Percentiles rank a stretch among this genome's conserved stretches.
These are phyloP conservation scores for Bacidia gigantensis DNA, from an alignment of 495 filamentous ascomycete species.

Conservation along the genomic window DNA sequence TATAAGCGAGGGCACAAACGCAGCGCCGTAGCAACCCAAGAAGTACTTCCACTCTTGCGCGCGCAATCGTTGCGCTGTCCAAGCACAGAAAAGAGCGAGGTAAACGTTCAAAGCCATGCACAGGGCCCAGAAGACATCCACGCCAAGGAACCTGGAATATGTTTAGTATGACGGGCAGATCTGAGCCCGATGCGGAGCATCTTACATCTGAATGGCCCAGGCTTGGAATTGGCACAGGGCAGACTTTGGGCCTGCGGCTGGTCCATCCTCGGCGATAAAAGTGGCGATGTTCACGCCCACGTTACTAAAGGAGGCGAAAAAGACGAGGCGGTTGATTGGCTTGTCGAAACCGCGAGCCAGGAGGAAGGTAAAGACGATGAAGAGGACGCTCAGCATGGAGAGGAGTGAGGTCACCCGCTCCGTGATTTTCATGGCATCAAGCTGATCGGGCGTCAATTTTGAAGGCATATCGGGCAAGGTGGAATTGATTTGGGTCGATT, in stretches of 20 bases:
- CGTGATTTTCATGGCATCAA: slow-evolving; percentile 39
- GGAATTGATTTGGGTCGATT: no score
- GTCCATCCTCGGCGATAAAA: slow-evolving; percentile 51
- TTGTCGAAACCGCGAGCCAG: slow-evolving; percentile 51
- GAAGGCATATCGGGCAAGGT: no score
- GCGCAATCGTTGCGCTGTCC: slow-evolving; percentile 51
- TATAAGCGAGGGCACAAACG: slow-evolving; percentile 53
- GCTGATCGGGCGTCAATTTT: slow-evolving; percentile 10
- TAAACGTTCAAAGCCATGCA: slow-evolving; percentile 86
- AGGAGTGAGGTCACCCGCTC: slow-evolving; percentile 56
- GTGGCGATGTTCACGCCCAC: slow-evolving; percentile 69
- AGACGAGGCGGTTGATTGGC: slow-evolving; percentile 80
- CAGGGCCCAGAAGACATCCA: slow-evolving; percentile 68
- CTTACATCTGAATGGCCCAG: slow-evolving; percentile 63
- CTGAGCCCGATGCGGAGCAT: not conserved
- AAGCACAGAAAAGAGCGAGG: slow-evolving; percentile 70
- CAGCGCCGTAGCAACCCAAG: slow-evolving; percentile 59
- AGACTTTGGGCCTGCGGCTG: slow-evolving; percentile 28
- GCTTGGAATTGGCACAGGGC: slow-evolving; percentile 62
- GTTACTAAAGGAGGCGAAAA: slow-evolving; percentile 78
- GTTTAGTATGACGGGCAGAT: slow-evolving; percentile 8
- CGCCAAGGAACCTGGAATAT: slow-evolving; percentile 52
- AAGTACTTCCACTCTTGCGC: slow-evolving; percentile 61
- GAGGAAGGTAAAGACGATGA: slow-evolving; percentile 63
- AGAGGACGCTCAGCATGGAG: slow-evolving; percentile 56